Base-by-base conservation (phyloP, 768 basidiomycete genomes). In the Trametes sanguinea region DNA sequence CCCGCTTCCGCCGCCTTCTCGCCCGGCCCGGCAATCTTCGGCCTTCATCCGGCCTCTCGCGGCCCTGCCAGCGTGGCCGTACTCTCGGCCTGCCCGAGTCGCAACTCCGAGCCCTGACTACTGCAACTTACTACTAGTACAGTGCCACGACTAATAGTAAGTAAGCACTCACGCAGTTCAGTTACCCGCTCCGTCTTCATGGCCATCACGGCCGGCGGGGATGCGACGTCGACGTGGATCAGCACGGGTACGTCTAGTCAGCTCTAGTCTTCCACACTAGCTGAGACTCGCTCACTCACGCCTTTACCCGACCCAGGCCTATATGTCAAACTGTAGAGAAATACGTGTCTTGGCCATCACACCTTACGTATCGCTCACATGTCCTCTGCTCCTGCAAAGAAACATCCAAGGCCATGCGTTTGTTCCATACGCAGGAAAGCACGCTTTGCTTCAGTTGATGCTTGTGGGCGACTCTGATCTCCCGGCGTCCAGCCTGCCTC, bases 371-470 rank as follows among this genome's bases (percentile, higher is more conserved):
- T 32, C 13, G 8, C 5, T 4, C 30, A 32, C 14, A 17, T 29
- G 7, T 30, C 27, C 11, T 47, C 29, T 47, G 11, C 29, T 29
- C 46, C n/a, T 22, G 14, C 37, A 29, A 3, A 17, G n/a, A 37
- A 47, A 56, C 45, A 45, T 48, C 30, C 42, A 44, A 13, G 48
- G 57, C 10, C 40, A 51, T 51, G 39, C 57, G 37, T 58, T 58
- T 58, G 57, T 58, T 58, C 57, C 42, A 40, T 40, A 39, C 27
- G 22, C 37, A 57, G 46, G 46, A 47, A 32, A n/a, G 30, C 46
- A 39, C 11, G 30, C 57, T 59, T 59, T 59, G 57, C 57, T 32
- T n/a, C 50, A 59, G 57, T 59, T 59, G 57, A 51, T 59, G 32
- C 17, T 51, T 59, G 57, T 59, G 57, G 57, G 57, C 57, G 50